A percentile compares a stretch with the other conserved stretches of the same genome.
Evolutionary conservation across 345 rosid species (phyloP).

Genomic region (Brassica rapa): DNA sequence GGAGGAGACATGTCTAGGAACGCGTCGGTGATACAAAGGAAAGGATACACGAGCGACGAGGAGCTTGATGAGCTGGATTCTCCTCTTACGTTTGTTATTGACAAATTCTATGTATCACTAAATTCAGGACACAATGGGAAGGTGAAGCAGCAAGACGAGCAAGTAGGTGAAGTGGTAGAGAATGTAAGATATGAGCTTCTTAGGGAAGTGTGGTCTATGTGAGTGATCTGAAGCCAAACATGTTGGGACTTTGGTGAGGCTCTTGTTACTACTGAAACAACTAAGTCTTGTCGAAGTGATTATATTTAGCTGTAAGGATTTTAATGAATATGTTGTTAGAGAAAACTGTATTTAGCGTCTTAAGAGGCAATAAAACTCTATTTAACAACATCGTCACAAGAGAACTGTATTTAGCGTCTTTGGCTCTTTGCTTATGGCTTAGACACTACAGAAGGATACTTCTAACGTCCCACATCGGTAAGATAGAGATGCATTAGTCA

Average conservation of each 20-base stretch:
- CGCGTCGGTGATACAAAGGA: constrained; percentile 63
- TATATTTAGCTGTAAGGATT: too few relatives aligned
- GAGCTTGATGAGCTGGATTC: constrained; percentile 59
- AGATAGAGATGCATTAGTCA: too few relatives aligned
- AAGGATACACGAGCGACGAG: constrained; percentile 92
- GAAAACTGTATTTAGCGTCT: too few relatives aligned
- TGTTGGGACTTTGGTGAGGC: not conserved
- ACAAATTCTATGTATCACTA: constrained; percentile 34
- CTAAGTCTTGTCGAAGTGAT: too few relatives aligned
- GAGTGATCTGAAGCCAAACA: not conserved
- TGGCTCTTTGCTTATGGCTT: too few relatives aligned
- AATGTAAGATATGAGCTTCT: constrained; percentile 78
- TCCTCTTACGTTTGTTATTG: constrained; percentile 63
- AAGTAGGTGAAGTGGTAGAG: constrained; percentile 13
- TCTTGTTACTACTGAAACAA: not conserved
- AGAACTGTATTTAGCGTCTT: too few relatives aligned
- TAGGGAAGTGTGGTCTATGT: constrained; percentile 65
- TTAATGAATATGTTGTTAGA: too few relatives aligned
- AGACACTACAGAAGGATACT: too few relatives aligned
- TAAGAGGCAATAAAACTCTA: too few relatives aligned
- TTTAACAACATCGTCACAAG: too few relatives aligned
- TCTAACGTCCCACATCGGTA: constrained; percentile 15
- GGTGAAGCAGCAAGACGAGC: constrained; percentile 23
- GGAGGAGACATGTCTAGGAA: constrained; percentile 58
- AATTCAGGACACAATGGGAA: not conserved